Percentiles rank a stretch among this genome's conserved stretches.
phyloP scores from a whole-genome alignment of 805 yeast species.

The Jamesozyma gamospora region DNA sequence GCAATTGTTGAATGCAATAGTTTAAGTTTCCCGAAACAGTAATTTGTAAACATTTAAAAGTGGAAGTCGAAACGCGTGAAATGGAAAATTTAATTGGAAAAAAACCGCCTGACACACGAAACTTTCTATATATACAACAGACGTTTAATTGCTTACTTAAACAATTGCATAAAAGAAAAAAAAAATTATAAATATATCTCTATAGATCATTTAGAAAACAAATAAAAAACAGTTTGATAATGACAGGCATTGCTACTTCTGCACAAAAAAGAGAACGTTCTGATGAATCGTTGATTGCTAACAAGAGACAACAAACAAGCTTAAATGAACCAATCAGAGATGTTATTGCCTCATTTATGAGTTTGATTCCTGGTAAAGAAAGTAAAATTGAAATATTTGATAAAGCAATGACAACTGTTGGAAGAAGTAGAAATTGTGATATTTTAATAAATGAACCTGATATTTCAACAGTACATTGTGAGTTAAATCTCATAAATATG shows the following conservation, averaged over 20 bases:
- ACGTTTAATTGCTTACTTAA: too few relatives aligned
- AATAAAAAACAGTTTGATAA: too few relatives aligned
- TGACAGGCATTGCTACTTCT: not conserved
- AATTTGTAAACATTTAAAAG: slow-evolving; percentile 1
- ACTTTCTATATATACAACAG: too few relatives aligned
- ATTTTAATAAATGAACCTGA: slow-evolving; percentile 44
- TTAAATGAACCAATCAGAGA: not conserved
- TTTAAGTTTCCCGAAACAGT: not conserved
- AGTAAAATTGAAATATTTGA: slow-evolving; percentile 26
- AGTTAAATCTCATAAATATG: slow-evolving; percentile 35
- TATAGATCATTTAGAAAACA: too few relatives aligned
- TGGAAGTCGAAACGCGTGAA: slow-evolving; percentile 3
- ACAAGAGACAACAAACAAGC: slow-evolving; percentile 14
- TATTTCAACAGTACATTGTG: slow-evolving; percentile 58
- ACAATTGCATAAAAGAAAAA: too few relatives aligned
- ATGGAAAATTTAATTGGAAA: too few relatives aligned
- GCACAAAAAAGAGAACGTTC: slow-evolving; percentile 10
- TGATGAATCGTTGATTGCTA: slow-evolving; percentile 5
- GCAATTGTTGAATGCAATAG: too few relatives aligned
- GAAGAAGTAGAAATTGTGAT: slow-evolving; percentile 55
- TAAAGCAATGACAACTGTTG: slow-evolving; percentile 32
- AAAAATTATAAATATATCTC: too few relatives aligned
- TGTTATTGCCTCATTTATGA: slow-evolving; percentile 16
- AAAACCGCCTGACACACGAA: too few relatives aligned
- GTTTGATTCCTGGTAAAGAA: slow-evolving; percentile 27